Evolutionary conservation across 306 rosid species (phyloP).

Genomic region (Castanea mollissima): DNA sequence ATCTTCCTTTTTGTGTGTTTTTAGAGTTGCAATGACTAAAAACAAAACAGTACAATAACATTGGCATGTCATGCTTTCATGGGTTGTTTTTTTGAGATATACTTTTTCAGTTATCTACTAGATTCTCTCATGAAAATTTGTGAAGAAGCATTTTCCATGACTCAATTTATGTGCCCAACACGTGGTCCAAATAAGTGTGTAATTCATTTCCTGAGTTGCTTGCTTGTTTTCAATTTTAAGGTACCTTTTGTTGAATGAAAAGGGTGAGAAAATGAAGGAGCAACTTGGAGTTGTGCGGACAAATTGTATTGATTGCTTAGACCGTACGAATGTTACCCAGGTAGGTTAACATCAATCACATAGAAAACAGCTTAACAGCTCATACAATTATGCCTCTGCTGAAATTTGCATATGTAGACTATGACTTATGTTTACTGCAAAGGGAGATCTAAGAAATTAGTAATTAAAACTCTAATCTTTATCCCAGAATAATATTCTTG

Average conservation of each 20-base stretch:
- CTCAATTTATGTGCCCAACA: slow-evolving; percentile 3
- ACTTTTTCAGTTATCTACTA: not conserved
- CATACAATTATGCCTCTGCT: not conserved
- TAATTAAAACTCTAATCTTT: not conserved
- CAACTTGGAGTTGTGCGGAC: slow-evolving; percentile 91
- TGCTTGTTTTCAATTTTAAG: slow-evolving; percentile 42
- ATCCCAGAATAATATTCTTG: not conserved
- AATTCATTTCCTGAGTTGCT: slow-evolving; percentile 19
- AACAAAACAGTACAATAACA: not conserved
- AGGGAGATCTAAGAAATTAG: not conserved
- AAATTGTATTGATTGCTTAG: slow-evolving; percentile 96
- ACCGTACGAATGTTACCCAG: slow-evolving; percentile 98
- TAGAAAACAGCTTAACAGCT: slow-evolving; percentile 6
- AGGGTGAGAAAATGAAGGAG: slow-evolving; percentile 95
- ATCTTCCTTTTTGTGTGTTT: not conserved
- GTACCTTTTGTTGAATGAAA: slow-evolving; percentile 79
- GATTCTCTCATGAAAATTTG: not conserved
- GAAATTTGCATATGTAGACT: not conserved
- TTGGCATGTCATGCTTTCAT: not conserved
- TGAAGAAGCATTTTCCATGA: not conserved
- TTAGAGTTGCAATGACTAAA: not conserved
- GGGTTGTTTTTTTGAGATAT: not conserved
- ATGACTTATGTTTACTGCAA: not conserved
- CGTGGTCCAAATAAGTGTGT: not conserved
- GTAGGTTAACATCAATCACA: slow-evolving; percentile 37